A percentile compares a stretch with the other conserved stretches of the same genome.
phyloP scores from a whole-genome alignment of 2,329 filamentous ascomycete genomes.

The Mariannaea elegans region DNA sequence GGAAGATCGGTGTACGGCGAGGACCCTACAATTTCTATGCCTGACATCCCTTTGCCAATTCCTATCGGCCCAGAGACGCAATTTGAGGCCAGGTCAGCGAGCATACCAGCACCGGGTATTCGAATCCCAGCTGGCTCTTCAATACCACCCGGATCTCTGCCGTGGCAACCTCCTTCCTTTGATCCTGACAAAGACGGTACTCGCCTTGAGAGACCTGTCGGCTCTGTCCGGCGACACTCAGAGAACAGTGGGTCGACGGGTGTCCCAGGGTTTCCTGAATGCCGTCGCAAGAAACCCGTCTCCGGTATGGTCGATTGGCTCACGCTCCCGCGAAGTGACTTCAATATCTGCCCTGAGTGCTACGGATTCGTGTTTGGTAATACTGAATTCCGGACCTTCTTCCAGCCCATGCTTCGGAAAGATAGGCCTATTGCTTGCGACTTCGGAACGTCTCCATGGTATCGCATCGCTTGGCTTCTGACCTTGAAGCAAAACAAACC shows the following conservation, averaged over 20 bases:
- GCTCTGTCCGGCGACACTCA: slow-evolving; percentile 62
- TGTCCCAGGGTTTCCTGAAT: slow-evolving; percentile 67
- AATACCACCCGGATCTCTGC: slow-evolving; percentile 35
- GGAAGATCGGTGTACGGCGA: slow-evolving; percentile 31
- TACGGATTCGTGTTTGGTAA: slow-evolving; percentile 74
- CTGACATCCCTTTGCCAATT: slow-evolving; percentile 37
- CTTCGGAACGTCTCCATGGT: slow-evolving; percentile 81
- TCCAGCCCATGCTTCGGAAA: slow-evolving; percentile 66
- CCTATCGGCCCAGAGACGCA: slow-evolving; percentile 34
- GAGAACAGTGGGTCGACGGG: slow-evolving; percentile 48
- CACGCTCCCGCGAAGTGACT: slow-evolving; percentile 74
- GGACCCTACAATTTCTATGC: slow-evolving; percentile 35
- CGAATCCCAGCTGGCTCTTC: slow-evolving; percentile 14
- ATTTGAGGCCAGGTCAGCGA: slow-evolving; percentile 32
- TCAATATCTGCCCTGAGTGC: slow-evolving; percentile 86
- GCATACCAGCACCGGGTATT: slow-evolving; percentile 34
- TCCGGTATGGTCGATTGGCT: slow-evolving; percentile 81
- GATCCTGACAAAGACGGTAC: slow-evolving; percentile 50
- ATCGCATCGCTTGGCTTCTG: slow-evolving; percentile 84
- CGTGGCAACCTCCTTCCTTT: slow-evolving; percentile 59
- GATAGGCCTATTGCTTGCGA: slow-evolving; percentile 74
- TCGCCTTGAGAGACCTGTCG: slow-evolving; percentile 51
- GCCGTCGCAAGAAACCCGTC: slow-evolving; percentile 71
- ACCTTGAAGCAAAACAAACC: slow-evolving; percentile 74
- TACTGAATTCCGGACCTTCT: slow-evolving; percentile 73